A percentile compares a stretch with the other conserved stretches of the same genome.
Evolutionary conservation across 345 rosid genomes (phyloP).

Genomic region (Ailanthus altissimus): DNA sequence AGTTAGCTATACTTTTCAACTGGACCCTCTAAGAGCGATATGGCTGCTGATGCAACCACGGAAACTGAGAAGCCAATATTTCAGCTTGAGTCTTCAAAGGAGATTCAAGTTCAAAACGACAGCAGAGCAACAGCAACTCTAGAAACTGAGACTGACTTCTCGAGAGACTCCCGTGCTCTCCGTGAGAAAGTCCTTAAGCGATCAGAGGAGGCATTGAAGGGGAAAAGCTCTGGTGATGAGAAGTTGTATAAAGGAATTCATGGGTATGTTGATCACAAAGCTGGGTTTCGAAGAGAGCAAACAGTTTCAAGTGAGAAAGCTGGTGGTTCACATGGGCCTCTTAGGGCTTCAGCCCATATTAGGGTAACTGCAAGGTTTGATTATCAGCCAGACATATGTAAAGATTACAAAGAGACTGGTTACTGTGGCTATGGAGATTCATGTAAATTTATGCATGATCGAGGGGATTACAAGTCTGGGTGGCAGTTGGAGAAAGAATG

Average conservation of each 20-base stretch:
- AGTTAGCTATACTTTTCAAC: slow-evolving; percentile 69
- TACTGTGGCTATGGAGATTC: slow-evolving; percentile 94
- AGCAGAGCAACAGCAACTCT: slow-evolving; percentile 77
- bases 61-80: slow-evolving; percentile 47
- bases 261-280: slow-evolving; percentile 84
- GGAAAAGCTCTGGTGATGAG: slow-evolving; percentile 51
- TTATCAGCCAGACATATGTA: slow-evolving; percentile 90
- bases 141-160: slow-evolving; percentile 87
- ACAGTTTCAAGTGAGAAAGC: slow-evolving; percentile 90
- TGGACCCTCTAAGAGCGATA: slow-evolving; percentile 52
- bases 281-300: slow-evolving; percentile 90
- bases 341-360: slow-evolving; percentile 93
- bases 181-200: slow-evolving; percentile 77
- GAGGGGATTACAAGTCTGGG: slow-evolving; percentile 91
- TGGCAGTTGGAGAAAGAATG: slow-evolving; percentile 92
- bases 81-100: slow-evolving; percentile 81
- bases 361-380: slow-evolving; percentile 88
- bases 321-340: slow-evolving; percentile 88
- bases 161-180: slow-evolving; percentile 75
- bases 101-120: slow-evolving; percentile 84
- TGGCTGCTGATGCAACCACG: slow-evolving; percentile 23
- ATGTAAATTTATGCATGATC: slow-evolving; percentile 87
- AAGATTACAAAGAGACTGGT: slow-evolving; percentile 94
- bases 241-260: slow-evolving; percentile 79
- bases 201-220: slow-evolving; percentile 68